These are phyloP conservation scores for Neurospora pannonica DNA, from an alignment of 495 filamentous ascomycete species.

Conservation along the genomic window DNA sequence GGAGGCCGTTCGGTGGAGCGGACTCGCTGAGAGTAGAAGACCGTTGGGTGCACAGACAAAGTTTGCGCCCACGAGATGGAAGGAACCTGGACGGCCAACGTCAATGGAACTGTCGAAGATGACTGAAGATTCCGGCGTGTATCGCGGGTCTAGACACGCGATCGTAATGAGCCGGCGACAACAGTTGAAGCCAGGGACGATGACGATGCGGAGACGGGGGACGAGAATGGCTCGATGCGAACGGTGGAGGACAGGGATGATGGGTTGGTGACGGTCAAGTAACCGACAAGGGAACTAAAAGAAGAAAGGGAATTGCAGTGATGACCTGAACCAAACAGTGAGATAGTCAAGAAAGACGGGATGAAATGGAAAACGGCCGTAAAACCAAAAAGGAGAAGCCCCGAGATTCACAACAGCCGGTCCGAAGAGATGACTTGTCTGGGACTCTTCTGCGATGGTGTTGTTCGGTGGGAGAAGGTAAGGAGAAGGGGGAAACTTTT, in stretches of 20 bases:
- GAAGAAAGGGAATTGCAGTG: neutral
- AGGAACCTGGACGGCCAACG: neutral
- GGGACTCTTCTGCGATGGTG: neutral
- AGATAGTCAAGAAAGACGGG: neutral
- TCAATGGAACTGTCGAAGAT: neutral
- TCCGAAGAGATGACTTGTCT: conserved; percentile 1
- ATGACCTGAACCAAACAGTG: neutral
- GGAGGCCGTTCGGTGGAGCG: neutral
- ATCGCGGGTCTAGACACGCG: neutral
- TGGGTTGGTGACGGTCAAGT: neutral
- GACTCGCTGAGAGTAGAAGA: neutral
- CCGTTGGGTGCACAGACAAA: neutral
- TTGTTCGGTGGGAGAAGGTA: neutral
- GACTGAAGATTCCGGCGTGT: neutral
- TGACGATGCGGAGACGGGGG: neutral
- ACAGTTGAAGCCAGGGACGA: neutral
- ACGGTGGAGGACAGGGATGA: neutral
- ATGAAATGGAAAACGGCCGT: neutral
- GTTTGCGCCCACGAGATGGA: neutral
- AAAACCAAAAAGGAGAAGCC: neutral
- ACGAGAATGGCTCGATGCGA: neutral
- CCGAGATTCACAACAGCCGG: neutral
- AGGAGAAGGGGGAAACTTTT: neutral
- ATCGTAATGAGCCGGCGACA: neutral
- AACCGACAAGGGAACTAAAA: neutral